These are phyloP conservation scores for Sphaerulina musiva DNA, from an alignment of 2,329 filamentous ascomycete genomes.

Conservation along the genomic window DNA sequence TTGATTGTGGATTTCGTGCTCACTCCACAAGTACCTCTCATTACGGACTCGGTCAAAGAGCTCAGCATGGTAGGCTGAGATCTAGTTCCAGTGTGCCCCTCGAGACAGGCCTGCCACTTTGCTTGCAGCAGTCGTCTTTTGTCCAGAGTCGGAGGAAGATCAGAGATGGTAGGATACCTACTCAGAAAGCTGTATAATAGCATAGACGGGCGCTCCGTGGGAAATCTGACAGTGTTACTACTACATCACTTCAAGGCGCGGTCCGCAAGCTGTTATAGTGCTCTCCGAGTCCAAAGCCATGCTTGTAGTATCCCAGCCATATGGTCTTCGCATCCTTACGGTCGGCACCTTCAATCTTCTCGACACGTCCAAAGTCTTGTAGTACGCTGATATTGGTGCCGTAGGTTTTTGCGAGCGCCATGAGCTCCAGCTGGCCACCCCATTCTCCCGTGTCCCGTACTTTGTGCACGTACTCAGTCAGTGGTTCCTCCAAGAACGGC, in stretches of 20 bases:
- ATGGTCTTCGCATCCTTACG: slow-evolving; percentile 47
- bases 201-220: neutral
- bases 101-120: slow-evolving; percentile 7
- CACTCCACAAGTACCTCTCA: slow-evolving; percentile 8
- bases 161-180: neutral
- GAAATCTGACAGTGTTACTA: too few species aligned
- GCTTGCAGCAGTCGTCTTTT: slow-evolving; percentile 5
- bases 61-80: neutral
- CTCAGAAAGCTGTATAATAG: neutral
- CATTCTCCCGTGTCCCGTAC: slow-evolving; percentile 87
- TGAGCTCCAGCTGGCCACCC: slow-evolving; percentile 87
- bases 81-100: slow-evolving; percentile 1
- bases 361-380: slow-evolving; percentile 70
- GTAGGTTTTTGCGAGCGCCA: slow-evolving; percentile 76
- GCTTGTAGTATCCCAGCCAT: slow-evolving; percentile 92
- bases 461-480: slow-evolving; percentile 65
- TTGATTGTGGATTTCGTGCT: slow-evolving; percentile 2
- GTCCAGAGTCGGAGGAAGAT: slow-evolving; percentile 2
- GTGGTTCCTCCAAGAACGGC: slow-evolving; percentile 76
- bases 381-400: slow-evolving; percentile 75
- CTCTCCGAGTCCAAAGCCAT: slow-evolving; percentile 89
- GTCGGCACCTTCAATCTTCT: slow-evolving; percentile 56
- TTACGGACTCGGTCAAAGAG: neutral
- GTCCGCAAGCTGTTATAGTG: slow-evolving; percentile 83
- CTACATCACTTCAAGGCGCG: neutral